Evolutionary conservation across 2,329 filamentous ascomycete species (phyloP).

Genomic region (Aureobasidium sp.): DNA sequence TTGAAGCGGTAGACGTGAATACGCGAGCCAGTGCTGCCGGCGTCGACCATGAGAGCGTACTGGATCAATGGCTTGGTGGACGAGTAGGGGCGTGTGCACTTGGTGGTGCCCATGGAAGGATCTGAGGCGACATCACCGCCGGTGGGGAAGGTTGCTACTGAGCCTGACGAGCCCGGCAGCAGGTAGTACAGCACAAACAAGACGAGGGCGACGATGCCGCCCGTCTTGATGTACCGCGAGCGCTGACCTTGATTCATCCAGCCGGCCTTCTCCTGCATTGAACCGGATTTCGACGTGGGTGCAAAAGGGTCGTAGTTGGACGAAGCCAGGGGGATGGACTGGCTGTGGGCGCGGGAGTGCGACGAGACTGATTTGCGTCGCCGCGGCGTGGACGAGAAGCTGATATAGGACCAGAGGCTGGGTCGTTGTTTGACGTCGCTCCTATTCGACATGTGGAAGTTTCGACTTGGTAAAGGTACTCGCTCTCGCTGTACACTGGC

Average conservation of each 20-base stretch:
- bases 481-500: neutral
- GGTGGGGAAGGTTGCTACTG: slow-evolving; percentile 24
- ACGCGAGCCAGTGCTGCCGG: slow-evolving; percentile 92
- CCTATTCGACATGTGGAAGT: slow-evolving; percentile 46
- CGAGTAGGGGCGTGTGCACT: slow-evolving; percentile 76
- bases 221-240: slow-evolving; percentile 55
- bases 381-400: slow-evolving; percentile 38
- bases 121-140: slow-evolving; percentile 44
- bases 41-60: slow-evolving; percentile 98
- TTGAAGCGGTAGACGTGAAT: slow-evolving; percentile 99
- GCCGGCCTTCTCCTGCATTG: slow-evolving; percentile 40
- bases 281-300: slow-evolving; percentile 23
- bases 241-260: slow-evolving; percentile 58
- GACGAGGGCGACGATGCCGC: slow-evolving; percentile 52
- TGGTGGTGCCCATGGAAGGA: slow-evolving; percentile 58
- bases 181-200: slow-evolving; percentile 53
- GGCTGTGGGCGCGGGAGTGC: neutral
- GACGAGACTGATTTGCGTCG: slow-evolving; percentile 47
- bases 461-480: neutral
- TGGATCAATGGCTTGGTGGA: slow-evolving; percentile 90
- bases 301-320: slow-evolving; percentile 36
- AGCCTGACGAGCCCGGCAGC: slow-evolving; percentile 31
- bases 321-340: slow-evolving; percentile 11
- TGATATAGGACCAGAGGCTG: slow-evolving; percentile 48
- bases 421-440: slow-evolving; percentile 43